Percentiles rank a stretch among this genome's conserved stretches.
phyloP scores from a whole-genome alignment of 768 basidiomycete genomes.

The Coprinopsis sp. region DNA sequence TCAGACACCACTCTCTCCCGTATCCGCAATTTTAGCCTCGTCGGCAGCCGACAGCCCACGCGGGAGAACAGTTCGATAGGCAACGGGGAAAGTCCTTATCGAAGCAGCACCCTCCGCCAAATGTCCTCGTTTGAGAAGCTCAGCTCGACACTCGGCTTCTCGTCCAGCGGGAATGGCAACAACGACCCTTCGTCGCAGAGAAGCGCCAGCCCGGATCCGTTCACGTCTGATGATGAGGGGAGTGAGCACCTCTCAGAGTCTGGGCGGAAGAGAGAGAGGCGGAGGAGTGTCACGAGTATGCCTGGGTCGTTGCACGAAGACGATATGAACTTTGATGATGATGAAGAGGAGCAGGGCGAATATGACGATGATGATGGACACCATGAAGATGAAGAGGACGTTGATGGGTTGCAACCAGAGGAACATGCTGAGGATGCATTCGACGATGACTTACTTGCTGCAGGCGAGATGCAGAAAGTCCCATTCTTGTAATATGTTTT shows the following conservation, averaged over 20 bases:
- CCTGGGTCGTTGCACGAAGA: slow-evolving; percentile 68
- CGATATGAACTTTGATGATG: slow-evolving; percentile 50
- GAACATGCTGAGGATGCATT: slow-evolving; percentile 70
- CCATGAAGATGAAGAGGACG: slow-evolving; percentile 31
- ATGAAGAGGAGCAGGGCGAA: slow-evolving; percentile 44
- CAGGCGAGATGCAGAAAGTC: slow-evolving; percentile 80
- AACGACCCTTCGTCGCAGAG: too few relatives aligned
- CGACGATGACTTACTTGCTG: slow-evolving; percentile 74
- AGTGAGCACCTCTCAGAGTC: slow-evolving; percentile 38
- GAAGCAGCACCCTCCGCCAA: slow-evolving; percentile 51
- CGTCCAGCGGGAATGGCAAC: slow-evolving; percentile 29
- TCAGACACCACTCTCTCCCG: slow-evolving; percentile 80
- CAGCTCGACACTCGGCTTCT: slow-evolving; percentile 53
- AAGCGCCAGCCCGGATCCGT: slow-evolving; percentile 53
- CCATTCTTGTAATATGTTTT: slow-evolving; percentile 45
- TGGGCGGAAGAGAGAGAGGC: slow-evolving; percentile 36
- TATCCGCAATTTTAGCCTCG: slow-evolving; percentile 74
- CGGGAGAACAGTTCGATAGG: background rate
- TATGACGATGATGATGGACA: slow-evolving; percentile 29
- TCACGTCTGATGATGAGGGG: slow-evolving; percentile 45
- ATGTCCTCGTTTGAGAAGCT: slow-evolving; percentile 76
- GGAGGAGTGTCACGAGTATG: slow-evolving; percentile 78
- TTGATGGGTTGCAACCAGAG: slow-evolving; percentile 44
- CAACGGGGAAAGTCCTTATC: slow-evolving; percentile 11
- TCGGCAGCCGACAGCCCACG: slow-evolving; percentile 26